phyloP scores from a whole-genome alignment of 208 protist species.

The Borovskyia barvae region DNA sequence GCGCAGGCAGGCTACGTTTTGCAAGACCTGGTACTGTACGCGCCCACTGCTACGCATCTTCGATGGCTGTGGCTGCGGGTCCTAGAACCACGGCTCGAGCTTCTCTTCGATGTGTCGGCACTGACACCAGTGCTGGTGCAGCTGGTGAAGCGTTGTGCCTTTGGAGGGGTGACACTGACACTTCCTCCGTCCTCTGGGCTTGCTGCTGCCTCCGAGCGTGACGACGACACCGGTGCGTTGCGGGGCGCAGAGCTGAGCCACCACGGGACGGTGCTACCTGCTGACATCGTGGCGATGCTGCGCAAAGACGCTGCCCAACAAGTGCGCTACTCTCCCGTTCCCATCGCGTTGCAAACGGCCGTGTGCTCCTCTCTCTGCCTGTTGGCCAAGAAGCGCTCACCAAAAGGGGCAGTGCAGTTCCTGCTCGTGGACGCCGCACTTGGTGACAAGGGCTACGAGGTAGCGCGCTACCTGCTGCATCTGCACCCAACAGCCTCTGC shows the following conservation, averaged over 20 bases:
- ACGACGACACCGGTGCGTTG: background rate
- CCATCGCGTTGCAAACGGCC: conserved; percentile 41
- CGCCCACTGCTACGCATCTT: conserved; percentile 66
- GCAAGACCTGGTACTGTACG: conserved; percentile 81
- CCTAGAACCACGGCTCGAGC: conserved; percentile 37
- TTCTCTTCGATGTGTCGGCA: conserved; percentile 36
- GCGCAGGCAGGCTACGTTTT: conserved; percentile 58
- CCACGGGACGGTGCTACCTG: conserved; percentile 39
- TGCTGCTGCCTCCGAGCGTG: background rate
- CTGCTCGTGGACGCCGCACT: conserved; percentile 60
- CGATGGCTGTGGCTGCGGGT: conserved; percentile 60
- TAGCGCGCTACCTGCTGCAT: conserved; percentile 72
- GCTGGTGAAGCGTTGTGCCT: conserved; percentile 76
- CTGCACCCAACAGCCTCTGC: conserved; percentile 56
- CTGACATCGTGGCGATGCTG: conserved; percentile 48
- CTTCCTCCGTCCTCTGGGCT: background rate
- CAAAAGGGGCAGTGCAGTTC: conserved; percentile 63
- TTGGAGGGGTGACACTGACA: conserved; percentile 24
- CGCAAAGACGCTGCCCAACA: conserved; percentile 42
- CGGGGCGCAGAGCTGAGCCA: conserved; percentile 16
- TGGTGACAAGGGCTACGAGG: conserved; percentile 57
- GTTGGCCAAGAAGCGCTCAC: conserved; percentile 25
- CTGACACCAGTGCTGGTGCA: conserved; percentile 53
- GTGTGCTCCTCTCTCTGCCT: conserved; percentile 47
- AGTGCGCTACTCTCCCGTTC: conserved; percentile 57